A percentile compares a stretch with the other conserved stretches of the same genome.
Conservation (phyloP, 441 rosid genomes). For the Cnidoscolus chayamansa region DNA sequence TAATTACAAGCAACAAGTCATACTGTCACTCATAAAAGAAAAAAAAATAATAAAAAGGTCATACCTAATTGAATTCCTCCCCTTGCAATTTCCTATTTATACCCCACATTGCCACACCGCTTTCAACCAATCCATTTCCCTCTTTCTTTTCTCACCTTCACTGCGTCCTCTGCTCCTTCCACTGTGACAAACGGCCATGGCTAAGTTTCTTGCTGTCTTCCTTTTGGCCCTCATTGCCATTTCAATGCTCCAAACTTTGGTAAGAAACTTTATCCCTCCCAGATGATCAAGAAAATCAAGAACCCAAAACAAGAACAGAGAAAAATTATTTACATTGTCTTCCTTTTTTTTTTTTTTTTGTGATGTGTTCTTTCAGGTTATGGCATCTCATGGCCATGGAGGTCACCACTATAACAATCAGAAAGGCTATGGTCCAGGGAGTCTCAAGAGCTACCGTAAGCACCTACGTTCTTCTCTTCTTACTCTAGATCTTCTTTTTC, state of each 20-base stretch:
- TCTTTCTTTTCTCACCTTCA: neutral
- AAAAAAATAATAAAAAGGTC: neutral
- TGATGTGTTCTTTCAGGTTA: conserved; percentile 29
- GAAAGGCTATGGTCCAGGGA: conserved; percentile 52
- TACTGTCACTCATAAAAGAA: neutral
- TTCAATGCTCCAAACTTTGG: conserved; percentile 56
- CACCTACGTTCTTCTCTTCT: neutral
- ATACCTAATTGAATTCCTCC: neutral
- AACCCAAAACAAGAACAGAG: neutral
- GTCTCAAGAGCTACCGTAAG: conserved; percentile 57
- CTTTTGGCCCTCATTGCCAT: conserved; percentile 51
- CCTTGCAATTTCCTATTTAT: conserved; percentile 26
- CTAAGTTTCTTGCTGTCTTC: conserved; percentile 36
- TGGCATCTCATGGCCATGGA: conserved; percentile 51
- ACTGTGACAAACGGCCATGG: conserved; percentile 30
- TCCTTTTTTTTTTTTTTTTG: too few species aligned
- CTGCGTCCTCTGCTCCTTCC: too few species aligned
- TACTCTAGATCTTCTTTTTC: neutral
- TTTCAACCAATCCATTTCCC: conserved; percentile 15
- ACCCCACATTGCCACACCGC: neutral
- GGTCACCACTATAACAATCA: conserved; percentile 45
- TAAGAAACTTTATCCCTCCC: conserved; percentile 10
- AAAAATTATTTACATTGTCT: neutral
- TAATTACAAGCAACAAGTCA: neutral
- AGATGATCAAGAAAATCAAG: neutral